Conservation (phyloP, 352 stramenopile genomes). For the Plasmopara halstedii region DNA sequence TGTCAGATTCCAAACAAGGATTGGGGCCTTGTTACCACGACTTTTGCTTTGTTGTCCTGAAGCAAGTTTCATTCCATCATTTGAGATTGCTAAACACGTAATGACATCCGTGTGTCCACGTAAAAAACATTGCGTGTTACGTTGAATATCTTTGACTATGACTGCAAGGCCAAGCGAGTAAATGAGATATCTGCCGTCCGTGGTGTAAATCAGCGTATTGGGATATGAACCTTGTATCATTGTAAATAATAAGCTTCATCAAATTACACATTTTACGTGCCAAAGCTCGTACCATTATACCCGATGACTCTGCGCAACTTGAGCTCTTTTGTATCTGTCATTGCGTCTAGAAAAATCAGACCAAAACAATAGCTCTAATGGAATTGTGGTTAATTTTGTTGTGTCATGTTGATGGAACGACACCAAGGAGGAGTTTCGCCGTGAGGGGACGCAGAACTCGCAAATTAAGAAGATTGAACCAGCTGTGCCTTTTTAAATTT, state of each 20-base stretch:
- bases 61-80: slow-evolving; percentile 84
- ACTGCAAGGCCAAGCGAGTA: slow-evolving; percentile 84
- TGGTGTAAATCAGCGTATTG: slow-evolving; percentile 77
- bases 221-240: slow-evolving; percentile 31
- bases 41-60: slow-evolving; percentile 88
- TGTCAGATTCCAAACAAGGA: slow-evolving; percentile 93
- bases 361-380: neutral
- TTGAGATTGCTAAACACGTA: slow-evolving; percentile 88
- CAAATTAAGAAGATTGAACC: slow-evolving; percentile 8
- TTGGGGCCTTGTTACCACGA: slow-evolving; percentile 90
- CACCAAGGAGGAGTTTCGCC: slow-evolving; percentile 16
- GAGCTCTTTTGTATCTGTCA: slow-evolving; percentile 67
- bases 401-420: slow-evolving; percentile 2
- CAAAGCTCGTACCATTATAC: slow-evolving; percentile 54
- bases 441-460: slow-evolving; percentile 1
- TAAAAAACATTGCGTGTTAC: slow-evolving; percentile 82
- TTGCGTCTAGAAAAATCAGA: slow-evolving; percentile 12
- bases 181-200: slow-evolving; percentile 70
- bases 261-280: neutral
- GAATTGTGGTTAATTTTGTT: neutral
- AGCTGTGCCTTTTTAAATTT: slow-evolving; percentile 57
- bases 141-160: slow-evolving; percentile 73
- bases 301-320: slow-evolving; percentile 70
- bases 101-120: slow-evolving; percentile 90
- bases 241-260: neutral